Percentiles rank a stretch among this genome's conserved stretches.
These are phyloP conservation scores for Nissolia schottii DNA, from an alignment of 306 rosid genomes.

Conservation along the genomic window DNA sequence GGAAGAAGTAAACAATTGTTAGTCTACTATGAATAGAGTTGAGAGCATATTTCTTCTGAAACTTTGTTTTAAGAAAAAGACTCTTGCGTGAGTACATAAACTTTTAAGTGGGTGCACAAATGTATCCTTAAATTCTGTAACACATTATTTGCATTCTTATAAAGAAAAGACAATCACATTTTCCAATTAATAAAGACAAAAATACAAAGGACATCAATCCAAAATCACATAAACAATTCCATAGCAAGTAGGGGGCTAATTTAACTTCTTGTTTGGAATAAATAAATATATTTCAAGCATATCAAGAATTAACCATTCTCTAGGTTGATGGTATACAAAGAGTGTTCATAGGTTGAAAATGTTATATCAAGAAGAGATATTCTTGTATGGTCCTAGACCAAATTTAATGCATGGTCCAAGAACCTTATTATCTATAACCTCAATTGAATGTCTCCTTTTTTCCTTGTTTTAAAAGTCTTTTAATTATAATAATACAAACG, in stretches of 20 bases:
- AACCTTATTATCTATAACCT: background rate
- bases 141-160: background rate
- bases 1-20: background rate
- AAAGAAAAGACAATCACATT: background rate
- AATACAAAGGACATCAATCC: background rate
- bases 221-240: background rate
- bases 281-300: background rate
- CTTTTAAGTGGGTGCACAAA: background rate
- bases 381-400: background rate
- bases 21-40: background rate
- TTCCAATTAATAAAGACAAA: background rate
- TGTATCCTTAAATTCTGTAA: background rate
- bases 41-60: background rate
- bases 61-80: background rate
- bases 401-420: no score
- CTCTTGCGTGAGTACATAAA: background rate
- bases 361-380: background rate
- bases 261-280: background rate
- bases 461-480: no score
- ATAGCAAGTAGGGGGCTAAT: background rate
- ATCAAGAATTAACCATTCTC: background rate
- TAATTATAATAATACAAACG: background rate
- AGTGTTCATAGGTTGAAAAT: background rate
- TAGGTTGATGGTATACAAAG: background rate
- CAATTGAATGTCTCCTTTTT: background rate